phyloP scores from a whole-genome alignment of 177 flowering plant genomes.

The Vitis hybrid region DNA sequence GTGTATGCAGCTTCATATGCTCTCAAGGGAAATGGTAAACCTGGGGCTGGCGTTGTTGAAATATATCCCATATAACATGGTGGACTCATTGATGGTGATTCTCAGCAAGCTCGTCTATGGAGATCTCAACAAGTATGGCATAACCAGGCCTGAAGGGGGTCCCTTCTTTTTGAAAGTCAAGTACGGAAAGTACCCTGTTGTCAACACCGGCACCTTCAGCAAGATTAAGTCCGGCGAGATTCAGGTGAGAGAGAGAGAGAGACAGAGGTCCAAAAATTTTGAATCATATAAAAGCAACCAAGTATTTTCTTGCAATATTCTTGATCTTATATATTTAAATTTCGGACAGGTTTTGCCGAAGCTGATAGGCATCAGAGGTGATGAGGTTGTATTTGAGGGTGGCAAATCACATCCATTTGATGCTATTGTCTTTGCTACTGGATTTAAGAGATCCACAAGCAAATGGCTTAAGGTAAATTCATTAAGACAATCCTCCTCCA shows the following conservation, averaged over 20 bases:
- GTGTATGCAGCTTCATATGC: slow-evolving; percentile 37
- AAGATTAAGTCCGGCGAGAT: slow-evolving; percentile 51
- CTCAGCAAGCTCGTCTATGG: slow-evolving; percentile 40
- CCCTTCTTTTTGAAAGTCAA: slow-evolving; percentile 38
- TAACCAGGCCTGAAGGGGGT: slow-evolving; percentile 44
- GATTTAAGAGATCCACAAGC: slow-evolving; percentile 55
- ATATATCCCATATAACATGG: slow-evolving; percentile 21
- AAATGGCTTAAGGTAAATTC: slow-evolving; percentile 60
- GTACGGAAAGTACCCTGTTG: slow-evolving; percentile 45
- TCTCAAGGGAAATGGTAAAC: slow-evolving; percentile 36
- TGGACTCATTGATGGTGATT: slow-evolving; percentile 34
- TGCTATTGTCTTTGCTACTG: slow-evolving; percentile 61
- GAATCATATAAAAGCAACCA: no score
- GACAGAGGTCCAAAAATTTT: no score
- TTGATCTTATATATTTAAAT: no score
- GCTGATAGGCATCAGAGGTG: slow-evolving; percentile 38
- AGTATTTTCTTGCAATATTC: no score
- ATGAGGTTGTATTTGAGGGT: slow-evolving; percentile 35
- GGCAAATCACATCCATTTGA: slow-evolving; percentile 48
- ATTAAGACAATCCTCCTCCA: no score
- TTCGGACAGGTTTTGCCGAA: slow-evolving; percentile 50
- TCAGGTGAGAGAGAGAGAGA: slow-evolving; percentile 29
- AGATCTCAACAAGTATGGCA: slow-evolving; percentile 45
- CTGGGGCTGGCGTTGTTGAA: slow-evolving; percentile 24
- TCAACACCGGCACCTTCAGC: slow-evolving; percentile 37